Base-by-base conservation (phyloP, 2,329 filamentous ascomycete genomes). In the Cercospora brassicicola region DNA sequence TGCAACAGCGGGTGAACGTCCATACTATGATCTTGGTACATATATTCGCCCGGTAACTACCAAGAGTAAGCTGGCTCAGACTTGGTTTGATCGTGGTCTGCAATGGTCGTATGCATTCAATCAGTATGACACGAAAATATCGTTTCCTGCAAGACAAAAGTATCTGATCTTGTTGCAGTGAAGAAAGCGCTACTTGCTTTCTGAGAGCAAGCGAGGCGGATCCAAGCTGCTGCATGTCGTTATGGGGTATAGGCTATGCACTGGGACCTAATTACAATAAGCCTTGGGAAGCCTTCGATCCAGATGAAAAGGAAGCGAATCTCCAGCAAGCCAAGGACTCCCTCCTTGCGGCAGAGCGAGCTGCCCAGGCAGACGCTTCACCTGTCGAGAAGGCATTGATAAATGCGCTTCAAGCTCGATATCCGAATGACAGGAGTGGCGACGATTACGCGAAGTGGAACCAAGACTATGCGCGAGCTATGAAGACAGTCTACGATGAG, bases 261-360 rank as follows among this genome's bases (percentile, higher is more conserved):
- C 80, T 91, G 0, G 91, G 91, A 0, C 91, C 91, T 3, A 93
- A 94, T 75, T 90, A 91, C 78, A 92, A 94, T 80, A 92, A 93
- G 74, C 88, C 91, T 0, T 93, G 91, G 91, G 85, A 87, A 30
- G 83, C 87, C 26, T 92, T 93, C 71, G 89, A 90, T 64, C 79
- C 83, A 0, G 78, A 82, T 0, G 91, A 93, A 71, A 80, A 90
- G 4, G 78, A 82, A 10, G 77, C 74, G 0, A 85, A 83, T 0
- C 80, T 90, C 6, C 75, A 79, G 48, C 80, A 81, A 31, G 86
- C 86, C 4, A 81, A 84, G 64, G 66, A 76, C 13, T 84, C 85
- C 0, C 81, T 83, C 67, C 65, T 75, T 65, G 74, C 83, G 65
- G 88, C 87, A 0, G 79, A 79, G 48, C 72, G 56, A 57, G 63